Evolutionary conservation across 164 flowering plant genomes (phyloP).

Genomic region (Liquidambar formosana): DNA sequence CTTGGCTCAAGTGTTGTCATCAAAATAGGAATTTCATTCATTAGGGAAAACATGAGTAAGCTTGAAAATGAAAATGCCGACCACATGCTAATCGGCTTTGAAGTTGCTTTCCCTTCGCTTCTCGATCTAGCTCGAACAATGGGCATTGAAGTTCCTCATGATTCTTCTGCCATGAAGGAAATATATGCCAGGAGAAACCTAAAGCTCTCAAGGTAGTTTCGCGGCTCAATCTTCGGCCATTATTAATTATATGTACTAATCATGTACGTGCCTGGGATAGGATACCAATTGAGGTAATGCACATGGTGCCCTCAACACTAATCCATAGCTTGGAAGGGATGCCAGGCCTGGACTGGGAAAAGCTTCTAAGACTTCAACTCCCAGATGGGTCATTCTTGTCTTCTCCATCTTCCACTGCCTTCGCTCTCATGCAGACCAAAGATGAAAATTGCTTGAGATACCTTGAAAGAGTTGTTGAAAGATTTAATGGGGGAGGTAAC

Average conservation of each 20-base stretch:
- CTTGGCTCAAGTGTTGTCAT: too few species aligned
- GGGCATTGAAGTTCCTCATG: slow-evolving; percentile 51
- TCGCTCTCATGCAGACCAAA: slow-evolving; percentile 77
- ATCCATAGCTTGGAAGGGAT: slow-evolving; percentile 95
- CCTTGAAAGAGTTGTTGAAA: slow-evolving; percentile 46
- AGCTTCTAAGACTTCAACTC: slow-evolving; percentile 68
- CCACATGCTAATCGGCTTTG: slow-evolving; percentile 96
- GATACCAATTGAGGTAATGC: slow-evolving; percentile 86
- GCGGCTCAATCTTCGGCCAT: too few species aligned
- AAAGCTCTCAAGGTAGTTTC: slow-evolving; percentile 81
- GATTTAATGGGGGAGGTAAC: slow-evolving; percentile 96
- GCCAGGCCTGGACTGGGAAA: slow-evolving; percentile 79
- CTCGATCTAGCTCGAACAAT: slow-evolving; percentile 54
- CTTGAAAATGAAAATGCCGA: slow-evolving; percentile 65
- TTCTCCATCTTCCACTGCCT: slow-evolving; percentile 96
- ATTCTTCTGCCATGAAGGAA: slow-evolving; percentile 56
- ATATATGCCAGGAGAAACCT: slow-evolving; percentile 57
- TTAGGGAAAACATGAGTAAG: slow-evolving; percentile 56
- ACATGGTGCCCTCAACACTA: slow-evolving; percentile 74
- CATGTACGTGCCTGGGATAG: slow-evolving; percentile 34
- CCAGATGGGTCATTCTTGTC: slow-evolving; percentile 87
- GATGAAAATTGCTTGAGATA: slow-evolving; percentile 67
- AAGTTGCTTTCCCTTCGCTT: slow-evolving; percentile 87
- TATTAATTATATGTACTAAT: too few species aligned
- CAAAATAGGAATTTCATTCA: slow-evolving; percentile 51